Base-by-base conservation (phyloP, 768 basidiomycete species). In the Sarcomyxa edulis region DNA sequence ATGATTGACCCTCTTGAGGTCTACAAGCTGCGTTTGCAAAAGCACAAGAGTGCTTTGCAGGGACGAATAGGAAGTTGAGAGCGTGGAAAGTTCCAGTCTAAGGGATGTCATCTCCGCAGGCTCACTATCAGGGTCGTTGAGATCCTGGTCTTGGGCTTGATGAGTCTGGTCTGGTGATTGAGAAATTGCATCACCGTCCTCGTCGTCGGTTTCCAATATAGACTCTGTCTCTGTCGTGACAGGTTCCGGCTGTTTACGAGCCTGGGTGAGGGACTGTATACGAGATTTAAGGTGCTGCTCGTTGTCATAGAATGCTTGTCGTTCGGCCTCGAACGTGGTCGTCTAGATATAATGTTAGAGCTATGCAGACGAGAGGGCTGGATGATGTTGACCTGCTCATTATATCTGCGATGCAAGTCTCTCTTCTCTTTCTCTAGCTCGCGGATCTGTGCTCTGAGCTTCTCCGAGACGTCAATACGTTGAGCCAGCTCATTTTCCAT, bases 241-340 rank as follows among this genome's bases (percentile, higher is more conserved):
- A 6, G 60, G 56, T 40, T 75, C 71, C 7, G 61, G 57, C 36
- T 76, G 72, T 54, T 73, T 84, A 43, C 80, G 76, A 30, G 75
- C 69, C 45, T 87, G 77, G 6, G 74, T 67, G 26, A 92, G 75
- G 6, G 84, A 85, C 53, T 86, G 82, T 36, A 94, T 91, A 43
- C 89, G 86, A 31, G 86, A 85, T 61, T 91, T 92, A 47, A 93
- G 80, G 59, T 92, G 90, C 55, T 93, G 86, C 52, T 95, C 91
- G 52, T 89, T 91, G 60, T 94, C 91, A 53, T 91, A 91, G 59
- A 92, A 87, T 11, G 89, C 75, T 56, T 93, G 89, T 23, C 92
- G 83, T 60, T 95, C 92, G 6, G 88, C 85, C 53, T 95, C 92
- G 54, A 93, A 94, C 3, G 85, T 84, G 12, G 77, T 66, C n/a